Percentiles rank a stretch among this genome's conserved stretches.
Conservation (phyloP, 1,284 basidiomycete species). For the Fomitopsis schrenkii region DNA sequence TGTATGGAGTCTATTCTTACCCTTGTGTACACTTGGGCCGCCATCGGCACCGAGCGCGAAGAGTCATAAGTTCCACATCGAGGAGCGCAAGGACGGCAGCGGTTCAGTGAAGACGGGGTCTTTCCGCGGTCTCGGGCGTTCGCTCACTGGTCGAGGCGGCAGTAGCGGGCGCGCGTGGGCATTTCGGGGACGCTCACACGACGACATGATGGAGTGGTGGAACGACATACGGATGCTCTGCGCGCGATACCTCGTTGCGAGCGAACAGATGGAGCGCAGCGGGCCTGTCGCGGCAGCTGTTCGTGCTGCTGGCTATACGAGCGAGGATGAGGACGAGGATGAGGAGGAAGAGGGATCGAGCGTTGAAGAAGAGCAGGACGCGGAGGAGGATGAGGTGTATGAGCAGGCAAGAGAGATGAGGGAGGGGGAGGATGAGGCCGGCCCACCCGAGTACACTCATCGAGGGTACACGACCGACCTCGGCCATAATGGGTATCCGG, state of each 20-base stretch:
- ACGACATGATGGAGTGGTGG: conserved; percentile 99
- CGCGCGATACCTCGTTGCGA: conserved; percentile 92
- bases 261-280: conserved; percentile 89
- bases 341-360: conserved; percentile 70
- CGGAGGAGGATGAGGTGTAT: conserved; percentile 46
- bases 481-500: conserved; percentile 58
- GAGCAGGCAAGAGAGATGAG: conserved; percentile 36
- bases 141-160: conserved; percentile 27
- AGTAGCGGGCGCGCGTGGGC: conserved; percentile 75
- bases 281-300: conserved; percentile 95
- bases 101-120: conserved; percentile 57
- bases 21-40: conserved; percentile 94
- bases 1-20: conserved; percentile 88
- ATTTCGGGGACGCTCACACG: conserved; percentile 86
- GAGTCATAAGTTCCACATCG: conserved; percentile 97
- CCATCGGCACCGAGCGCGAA: conserved; percentile 71
- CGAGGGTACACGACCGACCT: conserved; percentile 30
- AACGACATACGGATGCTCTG: conserved; percentile 97
- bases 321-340: conserved; percentile 70
- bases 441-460: conserved; percentile 53
- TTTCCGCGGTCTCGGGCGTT: conserved; percentile 37
- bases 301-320: conserved; percentile 79
- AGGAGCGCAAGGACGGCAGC: conserved; percentile 83
- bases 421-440: conserved; percentile 31
- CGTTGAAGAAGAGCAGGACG: conserved; percentile 73